Evolutionary conservation across 306 rosid species (phyloP), one percentile per base, ranked within the genome.

Genomic region (Vigna angularis): DNA sequence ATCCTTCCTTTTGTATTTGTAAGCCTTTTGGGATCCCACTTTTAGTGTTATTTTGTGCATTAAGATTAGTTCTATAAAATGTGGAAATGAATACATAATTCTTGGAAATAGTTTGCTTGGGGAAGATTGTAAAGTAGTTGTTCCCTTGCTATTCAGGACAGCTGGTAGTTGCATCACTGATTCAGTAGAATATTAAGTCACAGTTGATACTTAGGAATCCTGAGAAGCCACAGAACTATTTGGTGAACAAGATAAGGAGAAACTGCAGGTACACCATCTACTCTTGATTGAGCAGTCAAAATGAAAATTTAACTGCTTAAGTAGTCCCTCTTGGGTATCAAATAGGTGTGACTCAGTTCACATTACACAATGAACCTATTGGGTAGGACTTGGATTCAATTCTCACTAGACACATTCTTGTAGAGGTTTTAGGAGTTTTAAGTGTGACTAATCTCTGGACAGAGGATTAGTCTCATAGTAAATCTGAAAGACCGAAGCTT

Each of bases 121-220:
- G 83, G 56, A 51, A 36, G 56, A 76, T 67, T 62, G 45, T 83
- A 56, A 84, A 56, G 61, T 28, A 58, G 32, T 75, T 75, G 24
- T 53, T 74, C 51, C 20, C 51, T 78, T 69, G 7, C 48, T 78
- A 58, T 84, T 76, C 96, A 92, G 98, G 98, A 83, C 98, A 94
- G 86, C 75, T 94, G 76, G 90, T 94, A 13, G 93, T 89, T 61
- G 97, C 97, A 57, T 87, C 98, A 4, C 73, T 92, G 93, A 91
- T 94, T 62, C 83, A 73, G 58, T 84, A 91, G 83, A 90, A 89
- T 80, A 81, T 92, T 66, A 92, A 94, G 83, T 75, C 89, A 0
- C 93, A 97, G 1, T 81, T 92, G 78, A 77, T 94, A 52, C 78
- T 92, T 66, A 85, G 98, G 52, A 89, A 94, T 79, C 93, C 88